Evolutionary conservation across 768 basidiomycete species (phyloP), one percentile per base, ranked within the genome.

Genomic region (Auriscalpium vulgare): DNA sequence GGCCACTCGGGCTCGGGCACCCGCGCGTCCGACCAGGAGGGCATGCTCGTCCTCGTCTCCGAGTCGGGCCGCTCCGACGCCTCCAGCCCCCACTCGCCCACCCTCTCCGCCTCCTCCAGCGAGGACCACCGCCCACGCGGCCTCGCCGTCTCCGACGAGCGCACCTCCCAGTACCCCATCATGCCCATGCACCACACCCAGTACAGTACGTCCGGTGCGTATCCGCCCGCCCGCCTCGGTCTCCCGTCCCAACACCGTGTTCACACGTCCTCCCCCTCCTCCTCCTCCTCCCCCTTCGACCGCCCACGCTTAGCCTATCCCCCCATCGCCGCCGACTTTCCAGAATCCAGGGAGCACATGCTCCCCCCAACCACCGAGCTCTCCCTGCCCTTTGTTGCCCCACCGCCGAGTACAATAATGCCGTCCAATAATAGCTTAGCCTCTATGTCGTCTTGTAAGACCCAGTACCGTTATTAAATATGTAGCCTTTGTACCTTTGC

Each of bases 1-100:
- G 90, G 90, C 34, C 88, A 91, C 64, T 86, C 89, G 17, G 85
- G 85, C 55, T 73, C 84, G 29, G 84, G 81, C 2, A 76, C 85
- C 17, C 82, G 84, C 46, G 69, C 74, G 19, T 64, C 74, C 37
- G 84, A 84, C 2, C 78, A 78, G 16, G 83, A 75, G 13, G 78
- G 77, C 47, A 75, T 84, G 55, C 75, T 88, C 59, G 69, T 74
- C 63, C 71, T 87, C 65, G 62, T 72, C 59, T 73, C 76, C 38
- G 75, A 74, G 53, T 64, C 54, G 48, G 70, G 72, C 44, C 76
- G 73, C 57, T 59, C 62, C 46, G 59, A 60, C 10, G 55, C 66
- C 4, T 63, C 65, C 11, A 65, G 64, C 16, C 74, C 76, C 2
- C 75, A 77, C 55, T 76, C 75, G 16, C 74, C 72, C 59, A 83